These are phyloP conservation scores for Paraconiothyrium brasiliense DNA, from an alignment of 2,329 filamentous ascomycete species.

Conservation along the genomic window DNA sequence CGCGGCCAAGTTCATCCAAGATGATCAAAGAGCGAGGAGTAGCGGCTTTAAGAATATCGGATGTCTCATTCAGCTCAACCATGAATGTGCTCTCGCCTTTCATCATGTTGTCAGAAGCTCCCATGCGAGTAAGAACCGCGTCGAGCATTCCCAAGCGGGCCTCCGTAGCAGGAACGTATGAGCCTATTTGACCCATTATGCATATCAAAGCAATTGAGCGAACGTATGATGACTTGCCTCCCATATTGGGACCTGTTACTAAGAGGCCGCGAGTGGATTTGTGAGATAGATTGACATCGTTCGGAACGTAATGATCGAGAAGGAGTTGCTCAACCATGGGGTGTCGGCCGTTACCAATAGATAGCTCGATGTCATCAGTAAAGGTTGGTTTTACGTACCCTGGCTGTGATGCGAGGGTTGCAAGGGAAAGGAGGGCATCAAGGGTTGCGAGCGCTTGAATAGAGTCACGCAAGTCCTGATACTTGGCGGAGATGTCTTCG, in stretches of 20 bases:
- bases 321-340: constrained; percentile 95
- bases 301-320: constrained; percentile 88
- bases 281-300: constrained; percentile 76
- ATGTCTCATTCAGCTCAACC: constrained; percentile 94
- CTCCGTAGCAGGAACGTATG: constrained; percentile 84
- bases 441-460: constrained; percentile 86
- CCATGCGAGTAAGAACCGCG: constrained; percentile 94
- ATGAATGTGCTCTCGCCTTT: constrained; percentile 96
- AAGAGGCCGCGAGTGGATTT: constrained; percentile 73
- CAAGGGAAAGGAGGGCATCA: constrained; percentile 88
- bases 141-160: constrained; percentile 84
- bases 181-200: constrained; percentile 94
- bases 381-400: constrained; percentile 85
- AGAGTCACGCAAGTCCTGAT: constrained; percentile 88
- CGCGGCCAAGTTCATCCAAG: constrained; percentile 91
- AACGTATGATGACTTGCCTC: constrained; percentile 97
- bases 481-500: constrained; percentile 78
- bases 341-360: constrained; percentile 80
- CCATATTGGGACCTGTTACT: constrained; percentile 98
- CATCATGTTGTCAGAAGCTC: constrained; percentile 95
- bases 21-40: constrained; percentile 87
- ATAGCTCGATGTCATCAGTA: constrained; percentile 72
- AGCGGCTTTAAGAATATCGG: constrained; percentile 87
- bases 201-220: constrained; percentile 89
- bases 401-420: constrained; percentile 82